Evolutionary conservation across 495 filamentous ascomycete genomes (phyloP).

Genomic region (Pyrenula massariospora): DNA sequence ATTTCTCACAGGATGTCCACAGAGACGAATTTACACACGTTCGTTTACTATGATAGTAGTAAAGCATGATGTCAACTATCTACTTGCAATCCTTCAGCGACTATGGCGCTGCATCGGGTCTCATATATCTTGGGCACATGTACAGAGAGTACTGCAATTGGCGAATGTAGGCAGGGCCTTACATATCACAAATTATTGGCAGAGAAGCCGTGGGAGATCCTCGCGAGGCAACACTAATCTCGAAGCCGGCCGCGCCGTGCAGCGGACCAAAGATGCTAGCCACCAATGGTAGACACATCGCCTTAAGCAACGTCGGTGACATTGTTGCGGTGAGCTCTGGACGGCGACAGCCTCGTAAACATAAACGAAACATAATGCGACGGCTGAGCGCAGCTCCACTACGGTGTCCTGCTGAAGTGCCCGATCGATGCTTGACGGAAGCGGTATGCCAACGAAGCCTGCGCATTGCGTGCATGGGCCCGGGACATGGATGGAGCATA

Average conservation of each 20-base stretch:
- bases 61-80: too few species aligned
- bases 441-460: neutral
- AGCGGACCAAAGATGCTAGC: neutral
- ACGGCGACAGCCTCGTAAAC: neutral
- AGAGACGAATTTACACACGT: too few species aligned
- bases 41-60: too few species aligned
- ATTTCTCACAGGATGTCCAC: too few species aligned
- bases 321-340: neutral
- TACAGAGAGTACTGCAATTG: too few species aligned
- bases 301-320: neutral
- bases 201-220: neutral
- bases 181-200: too few species aligned
- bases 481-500: neutral
- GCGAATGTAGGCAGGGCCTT: too few species aligned
- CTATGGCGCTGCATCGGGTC: too few species aligned
- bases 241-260: neutral
- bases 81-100: too few species aligned
- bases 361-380: neutral
- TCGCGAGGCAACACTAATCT: neutral
- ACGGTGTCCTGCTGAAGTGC: neutral
- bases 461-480: neutral
- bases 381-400: neutral
- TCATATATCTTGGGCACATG: too few species aligned
- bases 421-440: neutral
- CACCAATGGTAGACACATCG: neutral